Base-by-base conservation (phyloP, 805 yeast genomes). In the Metschnikowia cerradonensis region DNA sequence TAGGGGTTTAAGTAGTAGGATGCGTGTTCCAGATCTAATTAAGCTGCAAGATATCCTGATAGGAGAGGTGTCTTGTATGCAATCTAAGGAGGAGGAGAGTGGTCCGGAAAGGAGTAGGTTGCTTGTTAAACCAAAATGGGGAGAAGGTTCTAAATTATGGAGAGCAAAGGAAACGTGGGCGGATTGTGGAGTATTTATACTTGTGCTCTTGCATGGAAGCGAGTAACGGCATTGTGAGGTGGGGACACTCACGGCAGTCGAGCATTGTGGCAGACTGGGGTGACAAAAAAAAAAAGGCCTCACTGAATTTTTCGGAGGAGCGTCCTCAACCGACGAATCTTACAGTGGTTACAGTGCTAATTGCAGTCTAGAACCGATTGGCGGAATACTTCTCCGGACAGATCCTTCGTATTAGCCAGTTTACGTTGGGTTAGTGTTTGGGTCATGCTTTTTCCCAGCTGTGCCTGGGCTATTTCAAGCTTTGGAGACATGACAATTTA, bases 181-280 rank as follows among this genome's bases (percentile, higher is more conserved):
- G 20, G n/a, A 17, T 11, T 10, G 17, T 8, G 19, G 17, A 26
- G 30, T 32, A 42, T 42, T 42, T 42, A 42, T 42, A 42, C 38
- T 22, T 42, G 45, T 31, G 35, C 20, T 20, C 31, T 36, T 36
- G 47, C 40, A 23, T 39, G 22, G 40, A 36, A 42, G 36, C 31
- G 26, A 44, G 17, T 20, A 44, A 35, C 37, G 41, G 33, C 47
- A 35, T 44, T 44, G 47, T 26, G 44, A 30, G 44, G 34, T n/a
- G 47, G 40, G 41, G 47, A 15, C 17, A 33, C 17, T 43, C 19
- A 44, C 47, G 47, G 47, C 47, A 17, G 47, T 35, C 8, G 39
- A 36, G 47, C 47, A 44, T 35, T 44, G 46, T 44, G 47, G 40
- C 46, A 42, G 38, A 14, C 17, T 23, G 8, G 33, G 23, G 22